Evolutionary conservation across 768 basidiomycete species (phyloP).

Genomic region (Termitomyces heimii): DNA sequence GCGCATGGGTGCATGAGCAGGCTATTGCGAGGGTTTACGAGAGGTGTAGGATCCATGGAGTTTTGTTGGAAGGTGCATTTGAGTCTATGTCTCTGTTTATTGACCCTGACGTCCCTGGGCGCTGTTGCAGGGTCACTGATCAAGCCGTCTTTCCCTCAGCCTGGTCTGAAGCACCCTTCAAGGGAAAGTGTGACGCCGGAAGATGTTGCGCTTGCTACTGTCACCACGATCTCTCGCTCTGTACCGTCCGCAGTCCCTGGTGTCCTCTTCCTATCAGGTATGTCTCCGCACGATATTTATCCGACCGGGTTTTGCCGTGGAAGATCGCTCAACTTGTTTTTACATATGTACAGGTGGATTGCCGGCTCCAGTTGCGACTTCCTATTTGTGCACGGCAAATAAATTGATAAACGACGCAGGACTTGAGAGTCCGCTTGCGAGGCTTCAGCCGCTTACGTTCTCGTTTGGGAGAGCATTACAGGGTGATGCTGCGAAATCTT

Average conservation of each 20-base stretch:
- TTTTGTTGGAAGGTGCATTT: slow-evolving; percentile 39
- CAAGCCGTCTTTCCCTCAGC: slow-evolving; percentile 48
- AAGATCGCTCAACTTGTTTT: not conserved
- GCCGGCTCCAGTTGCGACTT: slow-evolving; percentile 30
- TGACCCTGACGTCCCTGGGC: not conserved
- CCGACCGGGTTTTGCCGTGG: not conserved
- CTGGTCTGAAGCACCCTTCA: slow-evolving; percentile 36
- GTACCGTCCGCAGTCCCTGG: slow-evolving; percentile 43
- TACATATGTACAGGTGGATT: slow-evolving; percentile 31
- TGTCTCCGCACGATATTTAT: slow-evolving; percentile 7
- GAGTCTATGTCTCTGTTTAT: not conserved
- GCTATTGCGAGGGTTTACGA: slow-evolving; percentile 41
- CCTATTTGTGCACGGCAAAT: slow-evolving; percentile 37
- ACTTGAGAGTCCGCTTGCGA: slow-evolving; percentile 27
- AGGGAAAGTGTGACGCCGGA: slow-evolving; percentile 28
- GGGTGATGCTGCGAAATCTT: slow-evolving; percentile 40
- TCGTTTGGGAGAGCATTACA: slow-evolving; percentile 47
- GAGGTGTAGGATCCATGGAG: slow-evolving; percentile 36
- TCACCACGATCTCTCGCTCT: slow-evolving; percentile 37
- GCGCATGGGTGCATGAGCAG: slow-evolving; percentile 40
- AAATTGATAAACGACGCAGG: slow-evolving; percentile 26
- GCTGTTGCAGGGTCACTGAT: slow-evolving; percentile 35
- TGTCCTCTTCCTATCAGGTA: slow-evolving; percentile 45
- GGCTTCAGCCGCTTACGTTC: slow-evolving; percentile 40
- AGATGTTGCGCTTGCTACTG: slow-evolving; percentile 40